Percentiles rank a stretch among this genome's conserved stretches.
Conservation (phyloP, 2,329 filamentous ascomycete species). For the Nemania serpens region DNA sequence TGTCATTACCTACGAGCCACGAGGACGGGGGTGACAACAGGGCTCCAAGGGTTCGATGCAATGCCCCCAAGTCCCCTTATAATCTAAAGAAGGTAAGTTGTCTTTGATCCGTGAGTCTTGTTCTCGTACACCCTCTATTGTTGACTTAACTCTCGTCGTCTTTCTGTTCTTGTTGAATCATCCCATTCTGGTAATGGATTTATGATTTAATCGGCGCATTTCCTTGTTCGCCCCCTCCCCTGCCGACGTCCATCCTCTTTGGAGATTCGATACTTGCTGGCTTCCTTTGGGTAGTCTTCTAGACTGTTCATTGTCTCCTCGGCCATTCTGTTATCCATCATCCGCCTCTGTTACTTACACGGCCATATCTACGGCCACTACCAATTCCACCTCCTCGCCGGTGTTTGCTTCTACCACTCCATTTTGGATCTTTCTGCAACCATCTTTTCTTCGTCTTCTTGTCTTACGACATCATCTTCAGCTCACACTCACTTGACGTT, state of each 20-base stretch:
- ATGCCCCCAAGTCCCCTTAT: no score
- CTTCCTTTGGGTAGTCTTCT: background rate
- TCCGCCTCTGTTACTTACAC: conserved; percentile 10
- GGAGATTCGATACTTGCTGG: conserved; percentile 6
- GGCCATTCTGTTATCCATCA: background rate
- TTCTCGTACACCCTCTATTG: background rate
- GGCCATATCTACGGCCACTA: conserved; percentile 11
- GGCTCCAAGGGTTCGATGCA: no score
- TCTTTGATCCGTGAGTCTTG: conserved; percentile 10
- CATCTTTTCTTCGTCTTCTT: background rate
- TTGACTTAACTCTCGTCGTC: conserved; percentile 6
- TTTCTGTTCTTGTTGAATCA: conserved; percentile 17
- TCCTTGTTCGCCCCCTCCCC: conserved; percentile 24
- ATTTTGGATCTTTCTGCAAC: background rate
- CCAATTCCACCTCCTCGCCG: background rate
- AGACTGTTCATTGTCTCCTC: conserved; percentile 17
- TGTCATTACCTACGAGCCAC: no score
- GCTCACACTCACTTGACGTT: background rate
- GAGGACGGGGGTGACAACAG: no score
- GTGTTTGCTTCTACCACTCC: conserved; percentile 11
- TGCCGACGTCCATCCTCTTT: conserved; percentile 20
- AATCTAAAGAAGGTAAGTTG: background rate
- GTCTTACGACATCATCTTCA: background rate
- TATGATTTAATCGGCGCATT: conserved; percentile 23
- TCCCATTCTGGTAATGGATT: conserved; percentile 27